Conservation (phyloP, 176 grass and related monocot species). For the Echinochloa phyllopogon region DNA sequence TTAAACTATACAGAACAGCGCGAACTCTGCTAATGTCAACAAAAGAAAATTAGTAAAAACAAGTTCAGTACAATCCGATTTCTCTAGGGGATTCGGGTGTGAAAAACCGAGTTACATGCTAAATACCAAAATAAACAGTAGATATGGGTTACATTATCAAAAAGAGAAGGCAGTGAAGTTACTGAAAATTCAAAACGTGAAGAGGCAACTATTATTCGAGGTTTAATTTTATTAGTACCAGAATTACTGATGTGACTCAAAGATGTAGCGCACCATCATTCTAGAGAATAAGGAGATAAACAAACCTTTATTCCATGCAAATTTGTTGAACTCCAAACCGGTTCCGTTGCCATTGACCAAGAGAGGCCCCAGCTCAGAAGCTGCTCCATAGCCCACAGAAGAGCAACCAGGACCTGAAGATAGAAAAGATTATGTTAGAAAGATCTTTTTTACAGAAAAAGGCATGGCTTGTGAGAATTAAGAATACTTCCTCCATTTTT, state of each 20-base stretch:
- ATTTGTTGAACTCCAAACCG: slow-evolving; percentile 78
- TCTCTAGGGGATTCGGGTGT: background rate
- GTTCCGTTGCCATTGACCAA: slow-evolving; percentile 69
- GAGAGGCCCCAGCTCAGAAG: slow-evolving; percentile 76
- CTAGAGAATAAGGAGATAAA: background rate
- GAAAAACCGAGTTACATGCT: background rate
- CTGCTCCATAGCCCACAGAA: slow-evolving; percentile 89
- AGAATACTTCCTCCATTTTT: background rate
- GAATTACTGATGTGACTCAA: background rate
- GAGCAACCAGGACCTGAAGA: slow-evolving; percentile 85
- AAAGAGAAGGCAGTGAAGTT: background rate
- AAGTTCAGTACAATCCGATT: background rate
- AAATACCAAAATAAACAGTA: background rate
- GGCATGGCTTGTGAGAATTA: background rate
- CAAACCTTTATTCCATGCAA: slow-evolving; percentile 85
- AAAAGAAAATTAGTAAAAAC: background rate
- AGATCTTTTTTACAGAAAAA: background rate
- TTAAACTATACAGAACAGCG: background rate
- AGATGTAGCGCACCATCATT: background rate
- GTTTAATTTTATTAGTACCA: background rate
- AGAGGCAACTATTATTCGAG: background rate
- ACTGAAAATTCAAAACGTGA: background rate
- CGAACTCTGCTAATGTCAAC: background rate
- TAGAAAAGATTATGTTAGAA: background rate
- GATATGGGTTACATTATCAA: background rate